phyloP scores from a whole-genome alignment of 495 filamentous ascomycete species.

The Penicillium nucicola region DNA sequence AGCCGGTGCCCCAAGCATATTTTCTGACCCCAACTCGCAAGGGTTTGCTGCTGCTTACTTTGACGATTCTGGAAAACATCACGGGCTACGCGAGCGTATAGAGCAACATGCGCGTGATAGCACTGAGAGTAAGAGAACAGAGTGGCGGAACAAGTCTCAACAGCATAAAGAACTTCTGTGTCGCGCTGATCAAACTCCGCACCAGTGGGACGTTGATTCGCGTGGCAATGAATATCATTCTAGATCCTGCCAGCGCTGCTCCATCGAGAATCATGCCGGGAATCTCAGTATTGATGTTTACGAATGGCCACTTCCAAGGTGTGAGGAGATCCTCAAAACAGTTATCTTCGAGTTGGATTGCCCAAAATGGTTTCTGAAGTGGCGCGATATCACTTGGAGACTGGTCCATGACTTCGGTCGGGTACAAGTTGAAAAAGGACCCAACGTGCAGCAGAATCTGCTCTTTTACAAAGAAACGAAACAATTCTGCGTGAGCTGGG shows the following conservation, averaged over 20 bases:
- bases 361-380: constrained; percentile 41
- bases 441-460: constrained; percentile 5
- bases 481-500: background rate
- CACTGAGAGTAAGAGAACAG: constrained; percentile 35
- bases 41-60: constrained; percentile 54
- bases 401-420: constrained; percentile 29
- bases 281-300: constrained; percentile 45
- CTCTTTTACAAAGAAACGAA: constrained; percentile 6
- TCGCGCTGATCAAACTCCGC: background rate
- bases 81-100: constrained; percentile 37
- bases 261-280: constrained; percentile 16
- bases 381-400: constrained; percentile 49
- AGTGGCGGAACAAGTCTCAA: constrained; percentile 27
- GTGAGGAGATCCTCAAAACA: constrained; percentile 31
- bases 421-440: constrained; percentile 22
- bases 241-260: constrained; percentile 30
- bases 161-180: constrained; percentile 31
- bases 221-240: constrained; percentile 12
- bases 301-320: constrained; percentile 58
- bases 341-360: constrained; percentile 55
- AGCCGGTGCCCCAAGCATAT: constrained; percentile 20
- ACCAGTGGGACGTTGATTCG: background rate
- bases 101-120: constrained; percentile 22
- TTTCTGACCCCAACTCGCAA: constrained; percentile 16
- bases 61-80: constrained; percentile 36